phyloP scores from a whole-genome alignment of 1,284 basidiomycete species.

The Athelia psychrophila region DNA sequence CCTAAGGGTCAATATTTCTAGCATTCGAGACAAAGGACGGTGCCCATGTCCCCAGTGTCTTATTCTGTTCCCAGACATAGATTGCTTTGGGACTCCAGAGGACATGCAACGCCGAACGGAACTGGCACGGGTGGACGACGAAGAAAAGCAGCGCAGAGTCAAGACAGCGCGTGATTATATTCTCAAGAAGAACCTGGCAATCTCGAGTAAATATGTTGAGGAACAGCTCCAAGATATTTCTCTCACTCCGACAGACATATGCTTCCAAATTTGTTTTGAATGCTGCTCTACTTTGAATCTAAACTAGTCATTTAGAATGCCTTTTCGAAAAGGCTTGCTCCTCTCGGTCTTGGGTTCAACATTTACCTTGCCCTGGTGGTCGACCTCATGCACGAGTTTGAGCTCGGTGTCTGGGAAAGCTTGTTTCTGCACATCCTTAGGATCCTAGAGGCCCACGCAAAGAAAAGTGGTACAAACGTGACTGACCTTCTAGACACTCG shows the following conservation, averaged over 20 bases:
- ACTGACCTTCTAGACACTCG: not conserved
- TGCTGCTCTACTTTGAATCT: no score
- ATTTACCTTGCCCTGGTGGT: slow-evolving; percentile 10
- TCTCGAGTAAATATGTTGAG: not conserved
- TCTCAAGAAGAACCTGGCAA: not conserved
- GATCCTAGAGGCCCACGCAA: slow-evolving; percentile 8
- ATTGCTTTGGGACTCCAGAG: slow-evolving; percentile 1
- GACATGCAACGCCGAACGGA: not conserved
- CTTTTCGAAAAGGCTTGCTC: not conserved
- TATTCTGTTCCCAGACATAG: slow-evolving; percentile 6
- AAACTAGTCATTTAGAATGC: not conserved
- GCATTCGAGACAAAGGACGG: slow-evolving; percentile 9
- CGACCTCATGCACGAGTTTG: slow-evolving; percentile 17
- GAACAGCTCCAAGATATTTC: not conserved
- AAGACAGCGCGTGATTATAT: not conserved
- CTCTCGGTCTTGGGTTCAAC: slow-evolving; percentile 5
- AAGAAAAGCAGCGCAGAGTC: not conserved
- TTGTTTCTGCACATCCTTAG: slow-evolving; percentile 19
- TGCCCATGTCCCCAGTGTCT: slow-evolving; percentile 18
- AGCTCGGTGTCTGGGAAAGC: slow-evolving; percentile 20
- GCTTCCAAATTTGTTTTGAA: not conserved
- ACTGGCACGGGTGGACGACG: not conserved
- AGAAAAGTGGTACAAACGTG: not conserved
- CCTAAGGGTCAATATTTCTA: slow-evolving; percentile 9
- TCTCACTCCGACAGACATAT: not conserved